Evolutionary conservation across 768 basidiomycete species (phyloP), one percentile per base, ranked within the genome.

Genomic region (Leccinellum albellum): DNA sequence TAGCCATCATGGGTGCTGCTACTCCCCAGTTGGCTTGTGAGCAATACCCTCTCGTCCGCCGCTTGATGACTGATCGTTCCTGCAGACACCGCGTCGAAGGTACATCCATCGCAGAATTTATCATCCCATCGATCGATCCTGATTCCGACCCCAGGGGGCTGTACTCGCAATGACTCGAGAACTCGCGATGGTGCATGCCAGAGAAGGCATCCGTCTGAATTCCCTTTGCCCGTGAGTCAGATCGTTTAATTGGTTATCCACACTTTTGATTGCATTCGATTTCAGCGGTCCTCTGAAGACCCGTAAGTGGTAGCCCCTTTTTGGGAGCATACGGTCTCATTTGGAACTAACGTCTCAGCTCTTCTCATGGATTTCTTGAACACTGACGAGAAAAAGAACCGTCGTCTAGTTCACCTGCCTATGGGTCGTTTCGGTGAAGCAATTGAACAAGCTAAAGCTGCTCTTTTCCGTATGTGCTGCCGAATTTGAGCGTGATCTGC

Each of bases 91-190:
- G 93, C 95, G 2, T 95, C 93, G 7, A 98, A 98, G 81, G 90
- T 88, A 60, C 46, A 62, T 31, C 2, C 20, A 23, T 50, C 37
- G 33, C n/a, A 20, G n/a, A n/a, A 37, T 46, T 37, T 37, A 4
- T 42, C 20, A 4, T 50, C 46, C 60, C 31, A 55, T 35, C 50
- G 45, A 60, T 61, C 28, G 45, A 60, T 61, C 28, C 44, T 62
- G 29, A 62, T 12, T 35, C 40, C 24, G 54, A 62, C 60, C 33
- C 53, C 55, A 91, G 87, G 96, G 97, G 61, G 97, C 88, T 31
- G 97, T 98, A n/a, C 85, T 99, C 47, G 91, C 97, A 4, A 95
- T 99, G 94, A 96, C 94, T 15, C 86, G 97, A 37, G 97, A 99
- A 70, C 80, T 98, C 31, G 97, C 97, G 1, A 95, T 98, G 85